These are phyloP conservation scores for Neonectria magnoliae DNA, from an alignment of 2,329 filamentous ascomycete genomes.

Conservation along the genomic window DNA sequence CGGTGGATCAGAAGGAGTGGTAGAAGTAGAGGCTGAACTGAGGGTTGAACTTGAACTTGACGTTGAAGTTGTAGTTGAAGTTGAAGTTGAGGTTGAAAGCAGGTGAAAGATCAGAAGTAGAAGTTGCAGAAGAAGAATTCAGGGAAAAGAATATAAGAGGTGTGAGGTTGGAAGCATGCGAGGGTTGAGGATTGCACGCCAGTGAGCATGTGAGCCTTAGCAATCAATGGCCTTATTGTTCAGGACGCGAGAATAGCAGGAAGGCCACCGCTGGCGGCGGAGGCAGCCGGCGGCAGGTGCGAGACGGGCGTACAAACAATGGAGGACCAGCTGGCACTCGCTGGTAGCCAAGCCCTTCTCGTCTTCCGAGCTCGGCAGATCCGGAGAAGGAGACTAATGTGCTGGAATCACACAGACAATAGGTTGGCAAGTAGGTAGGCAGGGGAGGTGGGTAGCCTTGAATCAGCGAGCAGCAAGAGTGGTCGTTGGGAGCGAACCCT, in stretches of 20 bases:
- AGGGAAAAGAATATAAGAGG: slow-evolving; percentile 29
- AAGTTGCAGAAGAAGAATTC: slow-evolving; percentile 16
- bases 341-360: neutral
- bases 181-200: neutral
- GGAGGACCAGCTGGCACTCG: neutral
- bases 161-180: slow-evolving; percentile 26
- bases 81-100: slow-evolving; percentile 20
- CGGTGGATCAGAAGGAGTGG: slow-evolving; percentile 2
- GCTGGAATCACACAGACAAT: neutral
- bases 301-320: slow-evolving; percentile 23
- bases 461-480: neutral
- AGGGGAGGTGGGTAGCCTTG: neutral
- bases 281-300: slow-evolving; percentile 36
- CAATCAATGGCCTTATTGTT: slow-evolving; percentile 21
- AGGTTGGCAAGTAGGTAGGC: neutral
- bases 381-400: neutral
- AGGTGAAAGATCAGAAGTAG: slow-evolving; percentile 19
- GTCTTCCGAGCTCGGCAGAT: neutral
- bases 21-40: slow-evolving; percentile 3
- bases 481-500: neutral
- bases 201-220: slow-evolving; percentile 20
- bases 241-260: slow-evolving; percentile 34
- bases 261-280: slow-evolving; percentile 27
- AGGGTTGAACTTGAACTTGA: slow-evolving; percentile 12
- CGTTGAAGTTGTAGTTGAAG: slow-evolving; percentile 3